A percentile compares a stretch with the other conserved stretches of the same genome.
These are phyloP conservation scores for Nakaseomyces bracarensis DNA, from an alignment of 1,139 yeast species.

Conservation along the genomic window DNA sequence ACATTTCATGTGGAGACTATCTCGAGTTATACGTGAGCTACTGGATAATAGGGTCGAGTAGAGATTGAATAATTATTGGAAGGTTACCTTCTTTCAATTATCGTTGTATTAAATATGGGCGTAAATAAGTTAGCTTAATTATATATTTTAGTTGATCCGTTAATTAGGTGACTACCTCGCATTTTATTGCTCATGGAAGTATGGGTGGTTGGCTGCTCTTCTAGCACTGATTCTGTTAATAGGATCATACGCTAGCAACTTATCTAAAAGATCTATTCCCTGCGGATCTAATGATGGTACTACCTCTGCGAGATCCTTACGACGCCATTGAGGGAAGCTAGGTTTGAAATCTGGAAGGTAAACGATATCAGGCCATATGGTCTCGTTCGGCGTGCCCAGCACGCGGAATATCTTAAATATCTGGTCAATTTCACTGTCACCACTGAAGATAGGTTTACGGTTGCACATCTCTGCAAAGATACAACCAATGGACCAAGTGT, in stretches of 20 bases:
- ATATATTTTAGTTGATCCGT: too few relatives aligned
- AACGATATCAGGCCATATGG: conserved; percentile 92
- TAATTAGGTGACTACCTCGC: neutral
- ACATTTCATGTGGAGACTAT: too few relatives aligned
- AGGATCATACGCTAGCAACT: conserved; percentile 83
- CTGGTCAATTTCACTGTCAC: conserved; percentile 96
- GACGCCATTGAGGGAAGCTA: conserved; percentile 91
- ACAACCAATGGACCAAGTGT: conserved; percentile 98
- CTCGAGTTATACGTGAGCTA: too few relatives aligned
- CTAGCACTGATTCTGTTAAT: conserved; percentile 91
- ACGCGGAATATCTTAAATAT: conserved; percentile 89
- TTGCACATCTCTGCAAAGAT: conserved; percentile 98
- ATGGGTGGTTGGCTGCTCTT: conserved; percentile 84
- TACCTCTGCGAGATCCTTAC: conserved; percentile 57
- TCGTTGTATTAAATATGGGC: too few relatives aligned
- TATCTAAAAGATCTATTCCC: conserved; percentile 76
- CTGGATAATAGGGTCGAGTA: too few relatives aligned
- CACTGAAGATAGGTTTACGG: conserved; percentile 91
- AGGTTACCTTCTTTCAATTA: too few relatives aligned
- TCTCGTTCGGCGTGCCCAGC: conserved; percentile 91
- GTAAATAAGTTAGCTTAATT: too few relatives aligned
- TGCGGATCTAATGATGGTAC: conserved; percentile 77
- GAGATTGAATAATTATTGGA: too few relatives aligned
- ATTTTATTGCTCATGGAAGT: conserved; percentile 55
- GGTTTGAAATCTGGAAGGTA: conserved; percentile 91